Base-by-base conservation (phyloP, 1,284 basidiomycete species). In the Cutaneotrichosporon sp. region DNA sequence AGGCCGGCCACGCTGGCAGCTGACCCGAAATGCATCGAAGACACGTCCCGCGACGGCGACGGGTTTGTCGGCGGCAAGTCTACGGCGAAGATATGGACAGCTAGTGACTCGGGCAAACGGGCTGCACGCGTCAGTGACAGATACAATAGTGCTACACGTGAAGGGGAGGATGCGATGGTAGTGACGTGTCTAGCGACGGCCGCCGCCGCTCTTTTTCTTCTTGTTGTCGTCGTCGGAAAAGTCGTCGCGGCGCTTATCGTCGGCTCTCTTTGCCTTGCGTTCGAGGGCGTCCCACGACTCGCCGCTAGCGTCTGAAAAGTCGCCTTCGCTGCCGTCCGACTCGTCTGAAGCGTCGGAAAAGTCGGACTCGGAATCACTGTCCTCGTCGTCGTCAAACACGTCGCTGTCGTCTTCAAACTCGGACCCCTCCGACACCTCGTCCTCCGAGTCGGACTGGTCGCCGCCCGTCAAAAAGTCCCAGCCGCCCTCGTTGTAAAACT, bases 281-380 rank as follows among this genome's bases (percentile, higher is more conserved):
- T 97, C 93, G 22, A 96, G 78, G 69, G 91, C 91, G 68, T 94
- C 92, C 92, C 91, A 97, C 64, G 94, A 91, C 58, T 93, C 90
- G 23, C 90, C 87, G 78, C 63, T 67, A n/a, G 68, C 67, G 22
- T 69, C 72, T 8, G 64, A 68, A 49, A 61, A 61, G 33, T 66
- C 66, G 21, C 64, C 63, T 4, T 35, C 53, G 30, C 42, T 46
- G 37, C 62, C 65, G 59, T 89, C 88, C 56, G 86, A 88, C 33
- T 55, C 54, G 39, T n/a, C 83, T 18, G 14, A 12, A 4, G 17
- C 39, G 18, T 40, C 47, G 34, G 48, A 44, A 69, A 78, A 51
- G 43, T 56, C 56, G 78, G 80, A 68, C 10, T 79, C 78, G 17
- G 74, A 77, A 40, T 81, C 84, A 30, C 49, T 57, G 15, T 55